phyloP scores from a whole-genome alignment of 805 yeast species.

The Candida palmyrensis region DNA sequence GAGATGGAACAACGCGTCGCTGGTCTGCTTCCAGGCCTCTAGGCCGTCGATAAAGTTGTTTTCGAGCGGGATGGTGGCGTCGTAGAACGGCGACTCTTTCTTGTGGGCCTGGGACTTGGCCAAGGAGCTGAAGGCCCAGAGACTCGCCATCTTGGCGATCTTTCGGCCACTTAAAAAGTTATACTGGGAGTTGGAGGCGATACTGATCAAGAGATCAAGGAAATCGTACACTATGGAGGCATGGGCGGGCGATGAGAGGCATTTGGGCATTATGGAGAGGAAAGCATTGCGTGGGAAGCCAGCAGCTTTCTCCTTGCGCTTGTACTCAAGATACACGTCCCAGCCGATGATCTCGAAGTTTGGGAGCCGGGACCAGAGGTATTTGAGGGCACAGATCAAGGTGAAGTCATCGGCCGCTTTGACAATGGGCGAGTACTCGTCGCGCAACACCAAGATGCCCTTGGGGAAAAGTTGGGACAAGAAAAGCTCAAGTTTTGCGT shows the following conservation, averaged over 20 bases:
- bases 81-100: slow-evolving; percentile 23
- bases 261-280: slow-evolving; percentile 76
- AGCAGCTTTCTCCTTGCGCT: slow-evolving; percentile 56
- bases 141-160: slow-evolving; percentile 73
- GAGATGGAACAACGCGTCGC: slow-evolving; percentile 82
- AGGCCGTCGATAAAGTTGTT: slow-evolving; percentile 61
- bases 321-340: slow-evolving; percentile 74
- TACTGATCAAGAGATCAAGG: slow-evolving; percentile 69
- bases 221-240: slow-evolving; percentile 88
- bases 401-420: slow-evolving; percentile 58
- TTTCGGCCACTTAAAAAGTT: slow-evolving; percentile 78
- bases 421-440: slow-evolving; percentile 37
- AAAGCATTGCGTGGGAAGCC: slow-evolving; percentile 71
- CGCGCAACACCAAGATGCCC: slow-evolving; percentile 40
- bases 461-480: slow-evolving; percentile 54
- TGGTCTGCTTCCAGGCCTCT: slow-evolving; percentile 71
- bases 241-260: slow-evolving; percentile 78
- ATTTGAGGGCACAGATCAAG: slow-evolving; percentile 68
- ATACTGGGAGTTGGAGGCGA: slow-evolving; percentile 73
- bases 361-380: slow-evolving; percentile 83
- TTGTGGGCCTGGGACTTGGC: slow-evolving; percentile 14
- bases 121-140: slow-evolving; percentile 75
- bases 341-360: slow-evolving; percentile 79
- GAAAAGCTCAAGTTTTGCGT: slow-evolving; percentile 52
- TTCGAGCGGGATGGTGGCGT: slow-evolving; percentile 30